phyloP scores from a whole-genome alignment of 2,329 filamentous ascomycete genomes.

The Pseudomassariella vexata region DNA sequence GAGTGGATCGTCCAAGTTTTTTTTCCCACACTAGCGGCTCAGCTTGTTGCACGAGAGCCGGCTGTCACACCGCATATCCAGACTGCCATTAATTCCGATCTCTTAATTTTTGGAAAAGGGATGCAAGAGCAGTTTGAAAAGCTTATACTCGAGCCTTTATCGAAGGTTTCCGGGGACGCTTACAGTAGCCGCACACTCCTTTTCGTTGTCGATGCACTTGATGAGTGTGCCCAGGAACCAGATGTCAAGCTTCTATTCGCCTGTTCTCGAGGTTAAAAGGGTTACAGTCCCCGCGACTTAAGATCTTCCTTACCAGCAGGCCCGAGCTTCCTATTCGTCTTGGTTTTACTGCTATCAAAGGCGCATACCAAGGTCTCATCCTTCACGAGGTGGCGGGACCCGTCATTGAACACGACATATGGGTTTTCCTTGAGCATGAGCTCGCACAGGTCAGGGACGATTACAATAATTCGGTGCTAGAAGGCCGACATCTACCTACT shows the following conservation, averaged over 20 bases:
- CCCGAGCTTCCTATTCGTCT: constrained; percentile 32
- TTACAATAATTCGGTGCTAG: constrained; percentile 11
- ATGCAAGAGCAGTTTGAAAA: constrained; percentile 32
- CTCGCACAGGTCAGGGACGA: constrained; percentile 21
- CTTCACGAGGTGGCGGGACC: constrained; percentile 28
- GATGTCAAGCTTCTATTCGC: constrained; percentile 23
- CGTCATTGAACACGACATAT: constrained; percentile 30
- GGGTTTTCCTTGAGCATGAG: constrained; percentile 22
- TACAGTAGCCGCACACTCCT: constrained; percentile 10
- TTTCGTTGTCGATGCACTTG: constrained; percentile 28
- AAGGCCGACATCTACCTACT: constrained; percentile 10
- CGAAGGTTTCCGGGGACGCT: neutral
- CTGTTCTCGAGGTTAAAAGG: constrained; percentile 16
- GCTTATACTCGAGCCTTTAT: constrained; percentile 30
- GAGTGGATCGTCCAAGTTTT: constrained; percentile 26
- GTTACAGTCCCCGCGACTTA: constrained; percentile 14
- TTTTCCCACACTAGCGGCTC: constrained; percentile 31
- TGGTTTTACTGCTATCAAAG: constrained; percentile 24
- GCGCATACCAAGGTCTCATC: constrained; percentile 21
- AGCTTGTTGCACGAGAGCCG: constrained; percentile 24
- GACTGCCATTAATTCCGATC: constrained; percentile 24
- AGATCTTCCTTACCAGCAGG: constrained; percentile 35
- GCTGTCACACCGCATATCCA: constrained; percentile 18
- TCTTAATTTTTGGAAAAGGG: constrained; percentile 19
- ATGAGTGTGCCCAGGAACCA: constrained; percentile 25